Base-by-base conservation (phyloP, 73 alveolate species). In the Effrenium voratum region DNA sequence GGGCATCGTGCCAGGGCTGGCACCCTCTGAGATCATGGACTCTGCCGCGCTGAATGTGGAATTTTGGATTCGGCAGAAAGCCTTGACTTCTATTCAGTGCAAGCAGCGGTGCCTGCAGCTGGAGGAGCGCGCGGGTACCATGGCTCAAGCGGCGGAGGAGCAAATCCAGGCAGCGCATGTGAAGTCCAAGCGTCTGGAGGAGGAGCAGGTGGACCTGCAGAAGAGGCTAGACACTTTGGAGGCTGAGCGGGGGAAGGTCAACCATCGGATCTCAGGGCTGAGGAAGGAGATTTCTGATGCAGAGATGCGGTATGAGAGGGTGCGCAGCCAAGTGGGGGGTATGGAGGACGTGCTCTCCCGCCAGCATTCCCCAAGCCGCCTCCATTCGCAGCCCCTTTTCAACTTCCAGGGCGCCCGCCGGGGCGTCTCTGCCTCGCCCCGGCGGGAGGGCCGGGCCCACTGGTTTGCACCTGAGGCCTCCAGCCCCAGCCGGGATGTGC, bases 11-110 rank as follows among this genome's bases (percentile, higher is more conserved):
- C 91, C 91, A 80, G 91, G 91, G n/a, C 46, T 80, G 36, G 46
- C 68, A 10, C 91, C 91, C 26, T 80, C 91, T 32, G 91, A 80
- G 91, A 80, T 80, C 68, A 80, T 80, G 91, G 91, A 80, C 5
- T 80, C 91, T 3, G 91, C 91, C 28, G 41, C 91, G 28, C 63
- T 66, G 70, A 80, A 80, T 68, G 46, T 80, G n/a, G 91, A 80
- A 46, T 80, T 80, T 45, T 80, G 91, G 91, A 68, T 80, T 0
- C 63, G 91, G 46, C 91, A 80, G 91, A 80, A 80, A 28, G 91
- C 91, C 15, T 32, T 80, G 91, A 68, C 44, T 26, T 80, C 70
- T 15, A 55, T 22, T 22, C 91, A 80, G 46, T 68, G 91, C n/a
- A 41, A 47, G 19, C n/a, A 80, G 68, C 68, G 91, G 30, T 46